Base-by-base conservation (phyloP, 345 rosid species). In the Orychophragmus violaceus region DNA sequence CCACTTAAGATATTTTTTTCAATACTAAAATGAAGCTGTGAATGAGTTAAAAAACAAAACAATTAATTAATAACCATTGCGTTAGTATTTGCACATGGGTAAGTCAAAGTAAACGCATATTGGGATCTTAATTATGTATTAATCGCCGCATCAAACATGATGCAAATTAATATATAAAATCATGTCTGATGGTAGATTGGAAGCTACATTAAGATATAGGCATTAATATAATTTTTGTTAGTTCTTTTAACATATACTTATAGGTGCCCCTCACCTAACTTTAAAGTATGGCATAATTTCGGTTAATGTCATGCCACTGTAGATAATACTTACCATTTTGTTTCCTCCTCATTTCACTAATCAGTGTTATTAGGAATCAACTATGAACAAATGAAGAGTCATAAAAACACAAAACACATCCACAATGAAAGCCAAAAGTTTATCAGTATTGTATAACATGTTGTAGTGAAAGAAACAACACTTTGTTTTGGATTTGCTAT, bases 21-120 rank as follows among this genome's bases (percentile, higher is more conserved):
- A 28, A 41, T 66, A 49, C 17, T 59, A 24, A 65, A 59, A 37
- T 32, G 8, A 50, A 41, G 39, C 37, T 36, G 35, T 19, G 35
- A 24, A 60, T 12, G 75, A 71, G 69, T 62, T 62, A n/a, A 29
- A 72, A 72, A 59, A 28, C 25, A 48, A 64, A 64, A 36, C 19
- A 13, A 14, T 65, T 66, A 59, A 41, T 30, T 66, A 66, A 66
- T 66, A 51, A 74, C 60, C 42, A 64, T 32, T 66, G 44, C 55
- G 64, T 68, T 33, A 73, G 68, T 66, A 68, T 33, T 52, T 61
- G 69, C 77, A 74, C 74, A 74, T 74, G 78, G 71, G 45, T 68
- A 54, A 54, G 78, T 74, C 77, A 68, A 74, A 74, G 77, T 68
- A 74, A 74, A 74, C 69, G 73, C 73, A 53, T 52, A 52, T 58